Evolutionary conservation across 331 rosid genomes (phyloP), one percentile per base, ranked within the genome.

Genomic region (Malus hybrid): DNA sequence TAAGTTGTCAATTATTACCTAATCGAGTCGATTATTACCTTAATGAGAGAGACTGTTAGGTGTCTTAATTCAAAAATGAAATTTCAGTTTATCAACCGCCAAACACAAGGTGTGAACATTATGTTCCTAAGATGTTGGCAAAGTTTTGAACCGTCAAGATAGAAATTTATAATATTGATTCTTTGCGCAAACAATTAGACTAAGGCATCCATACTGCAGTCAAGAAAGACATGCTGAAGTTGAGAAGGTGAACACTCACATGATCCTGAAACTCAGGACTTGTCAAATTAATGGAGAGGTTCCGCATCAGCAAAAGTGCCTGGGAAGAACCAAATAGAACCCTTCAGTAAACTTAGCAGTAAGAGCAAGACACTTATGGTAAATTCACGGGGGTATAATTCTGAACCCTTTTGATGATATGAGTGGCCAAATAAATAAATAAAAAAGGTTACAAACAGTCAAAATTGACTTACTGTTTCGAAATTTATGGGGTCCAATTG

Each of bases 401-500:
- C 29, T 16, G 10, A 27, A 7, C 67, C 39, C 61, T 74, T 34
- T 10, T 18, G 60, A 65, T 24, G 31, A 71, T 10, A 65, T 20
- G 69, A 55, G 16, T 61, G 5, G 32, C 24, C 27, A 6, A 55
- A 74, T 29, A 15, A n/a, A 34, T 9, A 46, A n/a, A n/a, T 24
- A 67, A 31, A 36, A 69, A 67, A 67, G 16, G 36, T 34, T 24
- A 19, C 28, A 32, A 46, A 63, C 11, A 63, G 5, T 64, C 32
- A 39, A 68, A 73, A 15, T 55, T 63, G 56, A 84, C 90, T 75
- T 89, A 92, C 99, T 64, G 97, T 89, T 80, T 95, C 92, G 71
- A 95, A 76, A 85, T 95, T 88, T 83, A 92, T 86, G 62, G 88
- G 96, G 65, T 90, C 96, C 97, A 95, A 86, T 85, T 88, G 87